These are phyloP conservation scores for Chrysophaeum taylorii DNA, from an alignment of 352 stramenopile genomes.

Conservation along the genomic window DNA sequence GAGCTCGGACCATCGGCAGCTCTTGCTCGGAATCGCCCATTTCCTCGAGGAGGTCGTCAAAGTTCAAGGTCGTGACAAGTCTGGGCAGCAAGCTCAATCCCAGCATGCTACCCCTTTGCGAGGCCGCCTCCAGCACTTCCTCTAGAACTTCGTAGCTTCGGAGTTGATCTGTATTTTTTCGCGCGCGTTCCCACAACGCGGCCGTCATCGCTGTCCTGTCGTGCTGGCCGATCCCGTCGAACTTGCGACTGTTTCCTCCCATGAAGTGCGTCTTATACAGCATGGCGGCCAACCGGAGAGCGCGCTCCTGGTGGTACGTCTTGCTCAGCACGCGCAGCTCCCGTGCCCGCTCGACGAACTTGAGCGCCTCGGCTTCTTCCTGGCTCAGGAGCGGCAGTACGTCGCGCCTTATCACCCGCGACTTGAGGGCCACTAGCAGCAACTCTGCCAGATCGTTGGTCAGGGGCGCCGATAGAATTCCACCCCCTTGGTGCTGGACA, in stretches of 20 bases:
- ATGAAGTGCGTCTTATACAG: slow-evolving; percentile 1
- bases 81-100: background rate
- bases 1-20: no score
- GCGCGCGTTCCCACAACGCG: background rate
- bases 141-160: background rate
- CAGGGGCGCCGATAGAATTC: no score
- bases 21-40: background rate
- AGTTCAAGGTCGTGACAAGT: background rate
- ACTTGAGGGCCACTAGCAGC: no score
- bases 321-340: background rate
- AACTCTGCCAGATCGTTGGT: no score
- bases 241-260: background rate
- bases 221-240: background rate
- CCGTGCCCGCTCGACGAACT: background rate
- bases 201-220: background rate
- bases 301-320: background rate
- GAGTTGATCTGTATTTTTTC: background rate
- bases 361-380: background rate
- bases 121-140: background rate
- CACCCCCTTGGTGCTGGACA: no score
- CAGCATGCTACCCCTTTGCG: background rate
- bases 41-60: background rate
- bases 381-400: no score
- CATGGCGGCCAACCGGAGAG: background rate
- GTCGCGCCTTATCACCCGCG: no score